phyloP scores from a whole-genome alignment of 176 grass and related monocot species.

The Carex cristatella region DNA sequence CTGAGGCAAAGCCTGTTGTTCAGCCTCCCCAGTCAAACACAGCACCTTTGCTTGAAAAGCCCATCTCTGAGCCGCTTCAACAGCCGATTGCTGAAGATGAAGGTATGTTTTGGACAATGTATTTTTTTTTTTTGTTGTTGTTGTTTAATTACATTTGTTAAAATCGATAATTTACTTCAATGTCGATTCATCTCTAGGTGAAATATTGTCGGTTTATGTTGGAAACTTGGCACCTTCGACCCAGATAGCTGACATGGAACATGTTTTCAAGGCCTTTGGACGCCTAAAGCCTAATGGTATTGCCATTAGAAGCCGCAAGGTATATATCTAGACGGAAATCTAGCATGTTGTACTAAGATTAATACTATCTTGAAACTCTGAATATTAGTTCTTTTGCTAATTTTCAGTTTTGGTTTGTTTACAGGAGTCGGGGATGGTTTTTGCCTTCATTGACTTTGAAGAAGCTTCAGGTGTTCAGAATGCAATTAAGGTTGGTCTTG shows the following conservation, averaged over 20 bases:
- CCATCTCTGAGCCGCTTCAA: slow-evolving; percentile 40
- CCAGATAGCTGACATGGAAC: slow-evolving; percentile 58
- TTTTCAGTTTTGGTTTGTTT: neutral
- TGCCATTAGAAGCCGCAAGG: slow-evolving; percentile 92
- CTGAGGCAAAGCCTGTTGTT: slow-evolving; percentile 21
- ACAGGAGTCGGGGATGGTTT: slow-evolving; percentile 21
- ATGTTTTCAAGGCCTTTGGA: slow-evolving; percentile 78
- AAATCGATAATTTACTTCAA: slow-evolving; percentile 1
- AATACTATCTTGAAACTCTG: neutral
- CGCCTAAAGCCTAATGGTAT: slow-evolving; percentile 71
- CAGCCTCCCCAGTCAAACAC: slow-evolving; percentile 32
- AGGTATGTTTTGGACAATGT: slow-evolving; percentile 35
- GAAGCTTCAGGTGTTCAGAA: slow-evolving; percentile 17
- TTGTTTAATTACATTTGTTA: slow-evolving; percentile 3
- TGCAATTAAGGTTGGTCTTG: slow-evolving; percentile 23
- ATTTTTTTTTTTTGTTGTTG: neutral
- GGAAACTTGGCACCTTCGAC: slow-evolving; percentile 59
- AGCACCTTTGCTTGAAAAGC: slow-evolving; percentile 40
- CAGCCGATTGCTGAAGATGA: slow-evolving; percentile 65
- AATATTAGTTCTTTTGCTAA: neutral
- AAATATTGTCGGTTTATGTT: slow-evolving; percentile 87
- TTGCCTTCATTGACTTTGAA: slow-evolving; percentile 29
- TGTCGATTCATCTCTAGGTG: slow-evolving; percentile 25
- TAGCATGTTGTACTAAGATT: slow-evolving; percentile 50
- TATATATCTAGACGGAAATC: slow-evolving; percentile 47